Percentiles rank a stretch among this genome's conserved stretches.
Conservation (phyloP, 164 flowering plant genomes). For the Liquidambar formosana region DNA sequence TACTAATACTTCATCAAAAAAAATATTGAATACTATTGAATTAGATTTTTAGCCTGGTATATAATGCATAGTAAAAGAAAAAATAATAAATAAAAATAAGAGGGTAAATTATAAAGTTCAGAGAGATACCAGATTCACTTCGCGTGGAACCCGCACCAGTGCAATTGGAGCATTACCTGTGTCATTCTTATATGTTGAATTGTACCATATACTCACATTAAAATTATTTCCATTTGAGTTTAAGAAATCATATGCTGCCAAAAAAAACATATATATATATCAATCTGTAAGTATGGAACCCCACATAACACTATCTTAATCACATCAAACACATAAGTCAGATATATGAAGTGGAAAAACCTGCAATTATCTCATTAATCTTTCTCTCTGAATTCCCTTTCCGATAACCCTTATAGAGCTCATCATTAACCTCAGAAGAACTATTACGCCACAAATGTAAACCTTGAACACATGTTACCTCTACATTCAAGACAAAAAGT, state of each 20-base stretch:
- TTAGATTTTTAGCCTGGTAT: not conserved
- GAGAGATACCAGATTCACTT: constrained; percentile 74
- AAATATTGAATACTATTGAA: not conserved
- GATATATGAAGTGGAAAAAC: constrained; percentile 36
- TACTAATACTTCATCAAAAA: not conserved
- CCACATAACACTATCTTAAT: not conserved
- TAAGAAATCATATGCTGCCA: constrained; percentile 87
- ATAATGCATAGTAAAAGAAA: not conserved
- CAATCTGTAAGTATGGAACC: not conserved
- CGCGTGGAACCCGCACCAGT: constrained; percentile 68
- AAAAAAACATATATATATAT: too few relatives aligned
- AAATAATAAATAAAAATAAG: not conserved
- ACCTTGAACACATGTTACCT: constrained; percentile 65
- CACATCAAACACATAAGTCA: not conserved
- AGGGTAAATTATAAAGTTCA: not conserved
- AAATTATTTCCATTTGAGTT: constrained; percentile 59
- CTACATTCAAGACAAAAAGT: constrained; percentile 34
- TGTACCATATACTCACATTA: constrained; percentile 89
- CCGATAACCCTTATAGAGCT: constrained; percentile 64
- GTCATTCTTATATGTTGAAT: constrained; percentile 68
- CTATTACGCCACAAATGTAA: constrained; percentile 70
- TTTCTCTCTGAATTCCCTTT: constrained; percentile 63
- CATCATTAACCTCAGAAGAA: constrained; percentile 63
- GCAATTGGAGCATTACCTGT: constrained; percentile 32
- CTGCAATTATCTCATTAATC: constrained; percentile 81